Percentiles rank a stretch among this genome's conserved stretches.
Evolutionary conservation across 768 basidiomycete species (phyloP).

Genomic region (Russula dissimulans): DNA sequence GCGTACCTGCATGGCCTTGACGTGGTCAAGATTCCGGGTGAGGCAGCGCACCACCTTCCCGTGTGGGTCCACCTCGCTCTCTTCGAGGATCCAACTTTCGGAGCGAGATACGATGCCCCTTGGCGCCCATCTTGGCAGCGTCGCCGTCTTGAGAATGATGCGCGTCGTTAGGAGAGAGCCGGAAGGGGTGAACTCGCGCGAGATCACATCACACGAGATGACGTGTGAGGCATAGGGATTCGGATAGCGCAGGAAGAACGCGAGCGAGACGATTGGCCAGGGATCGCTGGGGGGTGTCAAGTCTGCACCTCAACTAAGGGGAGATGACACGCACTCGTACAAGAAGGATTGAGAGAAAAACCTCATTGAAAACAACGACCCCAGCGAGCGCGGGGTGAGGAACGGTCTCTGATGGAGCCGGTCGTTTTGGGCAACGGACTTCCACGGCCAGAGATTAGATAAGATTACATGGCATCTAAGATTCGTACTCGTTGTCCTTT

Average conservation of each 20-base stretch:
- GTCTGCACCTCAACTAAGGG: background rate
- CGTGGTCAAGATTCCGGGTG: conserved; percentile 88
- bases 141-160: conserved; percentile 85
- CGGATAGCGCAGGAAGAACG: conserved; percentile 92
- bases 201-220: conserved; percentile 91
- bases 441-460: background rate
- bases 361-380: conserved; percentile 39
- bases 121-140: conserved; percentile 89
- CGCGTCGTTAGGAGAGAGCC: conserved; percentile 80
- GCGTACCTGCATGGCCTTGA: conserved; percentile 88
- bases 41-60: conserved; percentile 67
- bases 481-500: conserved; percentile 44
- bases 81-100: conserved; percentile 92
- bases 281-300: conserved; percentile 55
- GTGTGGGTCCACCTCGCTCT: conserved; percentile 85
- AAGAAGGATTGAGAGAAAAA: conserved; percentile 48
- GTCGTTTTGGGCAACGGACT: background rate
- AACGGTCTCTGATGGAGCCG: too few species aligned
- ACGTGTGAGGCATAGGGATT: conserved; percentile 93
- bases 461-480: background rate
- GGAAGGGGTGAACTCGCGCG: conserved; percentile 59
- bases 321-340: conserved; percentile 38
- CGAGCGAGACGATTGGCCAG: conserved; percentile 86
- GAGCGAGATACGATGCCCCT: conserved; percentile 72
- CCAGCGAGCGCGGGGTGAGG: conserved; percentile 10